phyloP scores from a whole-genome alignment of 169 alveolate species.

The Plasmodium sp. region DNA sequence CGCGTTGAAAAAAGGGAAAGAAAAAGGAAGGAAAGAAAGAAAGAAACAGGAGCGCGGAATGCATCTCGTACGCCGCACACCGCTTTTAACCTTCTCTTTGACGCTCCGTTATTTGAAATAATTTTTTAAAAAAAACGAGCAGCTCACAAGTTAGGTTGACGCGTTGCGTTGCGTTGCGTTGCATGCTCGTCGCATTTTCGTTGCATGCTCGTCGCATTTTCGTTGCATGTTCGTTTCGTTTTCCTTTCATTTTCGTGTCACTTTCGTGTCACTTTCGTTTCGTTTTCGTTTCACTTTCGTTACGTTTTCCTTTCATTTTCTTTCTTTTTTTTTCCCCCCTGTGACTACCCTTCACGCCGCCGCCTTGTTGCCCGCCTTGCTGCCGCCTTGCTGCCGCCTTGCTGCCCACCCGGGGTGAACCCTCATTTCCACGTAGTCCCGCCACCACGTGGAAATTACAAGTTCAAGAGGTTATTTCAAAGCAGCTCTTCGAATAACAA shows the following conservation, averaged over 20 bases:
- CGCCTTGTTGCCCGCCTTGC: not conserved
- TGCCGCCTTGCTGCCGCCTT: not conserved
- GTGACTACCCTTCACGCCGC: not conserved
- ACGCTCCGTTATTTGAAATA: not conserved
- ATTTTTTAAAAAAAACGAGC: not conserved
- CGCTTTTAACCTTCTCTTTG: not conserved
- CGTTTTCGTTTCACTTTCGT: too few relatives aligned
- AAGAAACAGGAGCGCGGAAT: not conserved
- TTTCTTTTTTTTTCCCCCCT: not conserved
- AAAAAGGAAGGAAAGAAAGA: not conserved
- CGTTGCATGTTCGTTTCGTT: not conserved
- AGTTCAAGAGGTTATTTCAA: not conserved
- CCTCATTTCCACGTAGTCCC: not conserved
- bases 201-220: not conserved
- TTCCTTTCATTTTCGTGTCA: too few relatives aligned
- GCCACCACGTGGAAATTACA: not conserved
- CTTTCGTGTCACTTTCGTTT: too few relatives aligned
- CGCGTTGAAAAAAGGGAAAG: not conserved
- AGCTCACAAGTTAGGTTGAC: not conserved
- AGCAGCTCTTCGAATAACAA: not conserved
- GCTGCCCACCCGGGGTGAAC: not conserved
- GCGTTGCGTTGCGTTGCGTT: not conserved
- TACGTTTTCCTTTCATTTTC: not conserved
- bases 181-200: not conserved
- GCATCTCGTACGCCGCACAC: not conserved